Evolutionary conservation across 2,329 filamentous ascomycete genomes (phyloP).

Genomic region (Rhinocladiella similis): DNA sequence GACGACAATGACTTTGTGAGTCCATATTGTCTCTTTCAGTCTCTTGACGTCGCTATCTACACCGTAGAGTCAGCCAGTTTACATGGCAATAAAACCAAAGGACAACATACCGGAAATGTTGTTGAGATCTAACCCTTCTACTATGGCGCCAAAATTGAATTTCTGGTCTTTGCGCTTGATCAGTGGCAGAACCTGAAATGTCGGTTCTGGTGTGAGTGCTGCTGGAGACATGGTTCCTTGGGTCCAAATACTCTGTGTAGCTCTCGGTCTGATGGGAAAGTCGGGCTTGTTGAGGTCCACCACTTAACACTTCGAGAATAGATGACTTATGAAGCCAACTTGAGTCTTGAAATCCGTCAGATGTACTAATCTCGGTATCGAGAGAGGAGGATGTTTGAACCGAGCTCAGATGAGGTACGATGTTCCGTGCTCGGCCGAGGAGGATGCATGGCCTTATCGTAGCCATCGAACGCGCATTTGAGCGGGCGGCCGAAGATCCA

Average conservation of each 20-base stretch:
- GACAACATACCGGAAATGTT: conserved; percentile 31
- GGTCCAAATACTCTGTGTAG: too few species aligned
- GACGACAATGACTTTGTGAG: conserved; percentile 46
- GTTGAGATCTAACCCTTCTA: conserved; percentile 41
- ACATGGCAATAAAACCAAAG: not conserved
- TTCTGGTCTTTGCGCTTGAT: conserved; percentile 24
- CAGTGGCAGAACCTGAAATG: conserved; percentile 12
- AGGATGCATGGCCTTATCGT: not conserved
- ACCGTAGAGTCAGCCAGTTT: too few species aligned
- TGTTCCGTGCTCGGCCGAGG: conserved; percentile 2
- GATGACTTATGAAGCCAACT: not conserved
- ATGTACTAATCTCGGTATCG: too few species aligned
- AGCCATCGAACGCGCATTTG: not conserved
- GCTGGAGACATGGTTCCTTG: conserved; percentile 16
- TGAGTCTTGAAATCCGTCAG: too few species aligned
- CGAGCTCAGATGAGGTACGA: too few species aligned
- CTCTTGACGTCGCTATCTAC: conserved; percentile 40
- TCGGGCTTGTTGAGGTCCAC: not conserved
- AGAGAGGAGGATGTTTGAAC: too few species aligned
- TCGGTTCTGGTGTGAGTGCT: conserved; percentile 14
- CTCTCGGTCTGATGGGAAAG: not conserved
- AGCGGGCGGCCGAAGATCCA: too few species aligned
- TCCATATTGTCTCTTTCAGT: conserved; percentile 44
- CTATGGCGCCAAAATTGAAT: conserved; percentile 38
- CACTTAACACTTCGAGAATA: not conserved